Base-by-base conservation (phyloP, 2,329 filamentous ascomycete species). In the Verticillium alfalfae region DNA sequence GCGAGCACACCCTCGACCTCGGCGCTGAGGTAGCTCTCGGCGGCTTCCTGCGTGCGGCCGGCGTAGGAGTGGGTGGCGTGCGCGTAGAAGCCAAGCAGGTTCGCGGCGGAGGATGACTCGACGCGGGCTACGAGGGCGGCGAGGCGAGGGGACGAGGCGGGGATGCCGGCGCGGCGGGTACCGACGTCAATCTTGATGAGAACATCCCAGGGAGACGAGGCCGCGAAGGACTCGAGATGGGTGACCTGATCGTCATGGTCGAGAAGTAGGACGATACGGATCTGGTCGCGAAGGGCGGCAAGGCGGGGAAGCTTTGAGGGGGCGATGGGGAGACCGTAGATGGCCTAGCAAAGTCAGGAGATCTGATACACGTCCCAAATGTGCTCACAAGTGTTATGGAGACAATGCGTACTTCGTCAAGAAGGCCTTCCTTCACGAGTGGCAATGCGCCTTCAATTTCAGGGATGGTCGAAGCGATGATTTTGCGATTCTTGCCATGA, bases 311-410 rank as follows among this genome's bases (percentile, higher is more conserved):
- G 64, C 9, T 70, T 68, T 5, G 73, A 68, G 3, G 73, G 70
- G 49, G 73, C 73, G 56, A 79, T 64, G n/a, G 77, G 77, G 5
- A 79, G 66, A 15, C 76, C 74, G 49, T 78, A 79, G 7, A 79
- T 68, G 60, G 71, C 67, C 72, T 74, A 58, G 16, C 41, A 16
- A 26, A 41, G 22, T 54, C 45, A 49, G 45, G 45, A 26, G n/a
- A 18, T 26, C 18, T 18, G 45, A n/a, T 26, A 5, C 22, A 36
- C 3, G 15, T 15, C 54, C 8, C 26, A 7, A 15, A 22, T 7
- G 41, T 2, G n/a, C n/a, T 16, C 34, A 31, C 16, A 34, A 3
- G 52, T 8, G 12, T 16, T 12, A 56, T 13, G n/a, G 38, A 18
- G 16, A 45, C 10, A 5, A 37, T 13, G 62, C 61, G 52, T 61